A percentile compares a stretch with the other conserved stretches of the same genome.
Conservation (phyloP, 2,329 filamentous ascomycete genomes). For the Aspergillus neoniger region DNA sequence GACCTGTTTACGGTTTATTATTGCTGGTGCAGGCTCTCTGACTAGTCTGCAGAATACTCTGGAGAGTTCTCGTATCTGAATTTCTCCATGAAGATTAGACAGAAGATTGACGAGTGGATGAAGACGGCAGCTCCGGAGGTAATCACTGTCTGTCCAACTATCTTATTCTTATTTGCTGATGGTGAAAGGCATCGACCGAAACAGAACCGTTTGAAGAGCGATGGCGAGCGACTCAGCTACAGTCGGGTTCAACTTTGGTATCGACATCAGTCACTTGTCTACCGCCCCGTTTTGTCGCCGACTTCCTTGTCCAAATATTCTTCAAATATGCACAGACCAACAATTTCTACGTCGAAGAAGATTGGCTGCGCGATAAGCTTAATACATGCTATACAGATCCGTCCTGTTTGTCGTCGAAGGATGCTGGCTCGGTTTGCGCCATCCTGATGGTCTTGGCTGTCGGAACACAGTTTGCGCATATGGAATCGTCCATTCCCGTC, state of each 20-base stretch:
- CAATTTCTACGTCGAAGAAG: conserved; percentile 47
- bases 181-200: conserved; percentile 36
- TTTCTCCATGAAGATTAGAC: conserved; percentile 47
- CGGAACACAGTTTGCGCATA: conserved; percentile 48
- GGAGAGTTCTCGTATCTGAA: conserved; percentile 50
- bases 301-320: conserved; percentile 47
- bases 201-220: conserved; percentile 44
- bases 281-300: conserved; percentile 47
- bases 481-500: conserved; percentile 42
- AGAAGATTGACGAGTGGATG: conserved; percentile 48
- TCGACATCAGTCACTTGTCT: conserved; percentile 42
- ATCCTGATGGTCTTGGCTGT: conserved; percentile 48
- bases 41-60: conserved; percentile 41
- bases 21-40: conserved; percentile 6
- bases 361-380: conserved; percentile 44
- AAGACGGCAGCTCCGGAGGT: conserved; percentile 41
- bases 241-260: conserved; percentile 42
- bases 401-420: conserved; percentile 37
- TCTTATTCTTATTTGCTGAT: conserved; percentile 10
- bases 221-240: conserved; percentile 46
- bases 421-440: conserved; percentile 44
- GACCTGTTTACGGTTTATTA: conserved; percentile 1
- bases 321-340: conserved; percentile 49
- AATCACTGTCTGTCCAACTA: conserved; percentile 4
- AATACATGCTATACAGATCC: conserved; percentile 42